phyloP scores from a whole-genome alignment of 2,329 filamentous ascomycete species.

The Biscogniauxia mediterranea region DNA sequence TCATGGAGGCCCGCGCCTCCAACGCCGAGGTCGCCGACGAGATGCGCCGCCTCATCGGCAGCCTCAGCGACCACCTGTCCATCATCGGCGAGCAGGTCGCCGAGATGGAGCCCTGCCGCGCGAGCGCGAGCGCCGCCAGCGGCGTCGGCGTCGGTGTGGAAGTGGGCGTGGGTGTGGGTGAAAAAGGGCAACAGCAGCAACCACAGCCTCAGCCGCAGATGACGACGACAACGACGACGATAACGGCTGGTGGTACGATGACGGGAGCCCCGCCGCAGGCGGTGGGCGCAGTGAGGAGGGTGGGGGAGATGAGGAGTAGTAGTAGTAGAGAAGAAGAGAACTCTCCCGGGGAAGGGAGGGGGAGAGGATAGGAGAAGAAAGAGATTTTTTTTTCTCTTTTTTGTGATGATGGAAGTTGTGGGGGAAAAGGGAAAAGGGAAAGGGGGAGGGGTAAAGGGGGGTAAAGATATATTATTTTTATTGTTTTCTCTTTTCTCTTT shows the following conservation, averaged over 20 bases:
- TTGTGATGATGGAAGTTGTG: too few species aligned
- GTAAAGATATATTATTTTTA: too few species aligned
- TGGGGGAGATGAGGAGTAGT: not conserved
- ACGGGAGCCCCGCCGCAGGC: not conserved
- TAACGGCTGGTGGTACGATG: not conserved
- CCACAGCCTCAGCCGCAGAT: not conserved
- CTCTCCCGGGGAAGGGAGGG: not conserved
- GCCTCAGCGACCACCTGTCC: constrained; percentile 47
- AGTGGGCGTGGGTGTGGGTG: not conserved
- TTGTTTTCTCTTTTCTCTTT: too few species aligned
- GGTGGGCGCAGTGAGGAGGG: not conserved
- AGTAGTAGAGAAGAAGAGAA: too few species aligned
- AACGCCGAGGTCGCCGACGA: constrained; percentile 50
- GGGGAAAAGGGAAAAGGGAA: too few species aligned
- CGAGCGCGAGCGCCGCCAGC: not conserved
- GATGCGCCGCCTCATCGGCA: constrained; percentile 50
- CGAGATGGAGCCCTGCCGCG: constrained; percentile 35
- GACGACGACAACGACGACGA: not conserved
- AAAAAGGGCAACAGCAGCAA: not conserved
- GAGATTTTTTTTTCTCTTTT: not conserved
- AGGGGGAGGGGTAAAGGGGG: too few species aligned
- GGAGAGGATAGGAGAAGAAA: not conserved
- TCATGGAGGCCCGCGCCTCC: constrained; percentile 55
- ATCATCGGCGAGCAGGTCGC: constrained; percentile 45
- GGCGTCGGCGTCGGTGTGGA: not conserved